phyloP scores from a whole-genome alignment of 495 filamentous ascomycete genomes.

The Hypoxylon fuscum region DNA sequence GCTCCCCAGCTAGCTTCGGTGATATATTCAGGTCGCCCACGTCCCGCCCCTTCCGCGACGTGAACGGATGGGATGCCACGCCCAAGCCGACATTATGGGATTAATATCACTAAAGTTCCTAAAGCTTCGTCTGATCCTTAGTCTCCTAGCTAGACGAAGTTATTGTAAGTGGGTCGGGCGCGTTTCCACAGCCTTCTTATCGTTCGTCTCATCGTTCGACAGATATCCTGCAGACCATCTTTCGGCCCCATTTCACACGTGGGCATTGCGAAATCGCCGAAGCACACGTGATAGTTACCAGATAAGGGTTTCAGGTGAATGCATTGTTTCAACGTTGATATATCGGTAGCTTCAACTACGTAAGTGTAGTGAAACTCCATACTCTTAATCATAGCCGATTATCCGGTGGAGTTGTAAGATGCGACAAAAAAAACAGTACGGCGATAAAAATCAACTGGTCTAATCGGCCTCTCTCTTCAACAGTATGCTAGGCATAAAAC shows the following conservation, averaged over 20 bases:
- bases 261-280: constrained; percentile 7
- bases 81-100: neutral
- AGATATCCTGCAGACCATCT: constrained; percentile 16
- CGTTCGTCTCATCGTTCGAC: constrained; percentile 27
- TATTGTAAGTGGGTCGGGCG: neutral
- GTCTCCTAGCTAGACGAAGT: constrained; percentile 2
- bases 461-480: no score
- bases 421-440: no score
- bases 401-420: no score
- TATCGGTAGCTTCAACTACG: neutral
- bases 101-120: neutral
- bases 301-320: constrained; percentile 16
- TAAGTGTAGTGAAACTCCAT: neutral
- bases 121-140: neutral
- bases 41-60: constrained; percentile 6
- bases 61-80: neutral
- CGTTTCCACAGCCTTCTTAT: constrained; percentile 9
- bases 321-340: neutral
- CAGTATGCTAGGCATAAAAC: no score
- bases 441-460: no score
- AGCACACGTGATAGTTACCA: neutral
- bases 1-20: constrained; percentile 13
- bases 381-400: no score
- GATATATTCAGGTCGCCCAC: constrained; percentile 19
- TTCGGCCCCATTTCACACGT: constrained; percentile 15